Percentiles rank a stretch among this genome's conserved stretches.
phyloP scores from a whole-genome alignment of 768 basidiomycete species.

The Podaxis sp. region DNA sequence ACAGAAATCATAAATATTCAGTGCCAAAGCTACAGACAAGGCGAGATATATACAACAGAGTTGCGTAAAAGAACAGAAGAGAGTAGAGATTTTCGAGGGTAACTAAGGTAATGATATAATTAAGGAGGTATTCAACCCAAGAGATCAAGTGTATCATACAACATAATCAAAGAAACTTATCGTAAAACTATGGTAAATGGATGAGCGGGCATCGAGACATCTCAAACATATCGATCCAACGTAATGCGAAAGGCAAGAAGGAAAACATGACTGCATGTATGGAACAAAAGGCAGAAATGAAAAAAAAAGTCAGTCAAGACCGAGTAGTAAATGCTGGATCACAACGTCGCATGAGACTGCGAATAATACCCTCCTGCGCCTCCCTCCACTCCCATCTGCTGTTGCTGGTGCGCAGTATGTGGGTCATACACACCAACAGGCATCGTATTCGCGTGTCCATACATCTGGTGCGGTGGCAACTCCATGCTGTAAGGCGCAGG shows the following conservation, averaged over 20 bases:
- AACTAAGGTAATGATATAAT: not conserved
- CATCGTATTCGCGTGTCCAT: constrained; percentile 23
- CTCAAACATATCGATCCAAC: not conserved
- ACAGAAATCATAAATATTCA: not conserved
- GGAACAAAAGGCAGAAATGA: not conserved
- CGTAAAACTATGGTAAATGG: not conserved
- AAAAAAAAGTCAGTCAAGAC: not conserved
- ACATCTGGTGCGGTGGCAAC: constrained; percentile 27
- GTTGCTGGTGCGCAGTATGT: constrained; percentile 19
- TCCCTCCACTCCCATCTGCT: not conserved
- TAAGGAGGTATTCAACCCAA: not conserved
- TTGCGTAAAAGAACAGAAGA: not conserved
- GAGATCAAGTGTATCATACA: not conserved
- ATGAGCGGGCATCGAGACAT: not conserved
- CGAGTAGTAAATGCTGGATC: not conserved
- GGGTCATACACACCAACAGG: constrained; percentile 20
- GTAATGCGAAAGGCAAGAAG: not conserved
- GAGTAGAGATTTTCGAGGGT: not conserved
- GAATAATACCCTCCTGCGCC: constrained; percentile 26
- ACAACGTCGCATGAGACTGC: constrained; percentile 28
- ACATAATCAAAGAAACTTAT: not conserved
- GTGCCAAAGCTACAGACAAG: not conserved
- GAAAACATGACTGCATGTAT: not conserved
- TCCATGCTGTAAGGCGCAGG: constrained; percentile 38
- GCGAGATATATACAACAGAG: not conserved